These are phyloP conservation scores for Phalaenopsis equestris DNA, from an alignment of 106 monocot species.

Conservation along the genomic window DNA sequence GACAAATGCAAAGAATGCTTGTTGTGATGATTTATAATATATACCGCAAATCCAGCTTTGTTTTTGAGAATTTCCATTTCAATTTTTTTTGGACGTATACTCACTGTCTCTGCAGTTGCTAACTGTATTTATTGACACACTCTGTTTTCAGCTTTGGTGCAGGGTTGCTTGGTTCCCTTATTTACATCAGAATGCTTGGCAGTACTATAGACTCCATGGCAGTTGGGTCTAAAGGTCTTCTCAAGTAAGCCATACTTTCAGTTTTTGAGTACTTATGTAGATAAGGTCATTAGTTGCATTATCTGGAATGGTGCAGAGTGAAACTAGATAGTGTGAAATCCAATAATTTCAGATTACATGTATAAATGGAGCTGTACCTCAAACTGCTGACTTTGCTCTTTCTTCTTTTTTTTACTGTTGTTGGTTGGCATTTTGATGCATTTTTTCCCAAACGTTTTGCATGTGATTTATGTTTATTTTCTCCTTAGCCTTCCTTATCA, in stretches of 20 bases:
- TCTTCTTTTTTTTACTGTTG: no score
- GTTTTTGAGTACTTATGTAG: background rate
- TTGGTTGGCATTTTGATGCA: no score
- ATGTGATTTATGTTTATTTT: no score
- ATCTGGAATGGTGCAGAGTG: background rate
- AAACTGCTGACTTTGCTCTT: background rate
- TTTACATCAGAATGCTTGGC: slow-evolving; percentile 90
- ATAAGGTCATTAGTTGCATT: background rate
- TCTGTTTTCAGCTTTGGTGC: slow-evolving; percentile 62
- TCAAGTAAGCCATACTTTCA: slow-evolving; percentile 62
- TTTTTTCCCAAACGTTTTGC: no score
- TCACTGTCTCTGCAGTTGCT: background rate
- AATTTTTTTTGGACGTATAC: background rate
- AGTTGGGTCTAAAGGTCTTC: slow-evolving; percentile 60
- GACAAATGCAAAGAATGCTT: background rate
- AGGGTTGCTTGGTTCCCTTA: slow-evolving; percentile 78
- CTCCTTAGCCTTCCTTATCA: no score
- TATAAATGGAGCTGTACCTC: background rate
- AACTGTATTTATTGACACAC: background rate
- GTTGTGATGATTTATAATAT: background rate
- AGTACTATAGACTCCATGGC: slow-evolving; percentile 84
- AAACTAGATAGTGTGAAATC: slow-evolving; percentile 2
- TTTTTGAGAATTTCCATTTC: background rate
- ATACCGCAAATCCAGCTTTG: background rate
- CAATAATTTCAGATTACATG: background rate